Evolutionary conservation across 208 protist genomes (phyloP).

Genomic region (Lotmaria passim): DNA sequence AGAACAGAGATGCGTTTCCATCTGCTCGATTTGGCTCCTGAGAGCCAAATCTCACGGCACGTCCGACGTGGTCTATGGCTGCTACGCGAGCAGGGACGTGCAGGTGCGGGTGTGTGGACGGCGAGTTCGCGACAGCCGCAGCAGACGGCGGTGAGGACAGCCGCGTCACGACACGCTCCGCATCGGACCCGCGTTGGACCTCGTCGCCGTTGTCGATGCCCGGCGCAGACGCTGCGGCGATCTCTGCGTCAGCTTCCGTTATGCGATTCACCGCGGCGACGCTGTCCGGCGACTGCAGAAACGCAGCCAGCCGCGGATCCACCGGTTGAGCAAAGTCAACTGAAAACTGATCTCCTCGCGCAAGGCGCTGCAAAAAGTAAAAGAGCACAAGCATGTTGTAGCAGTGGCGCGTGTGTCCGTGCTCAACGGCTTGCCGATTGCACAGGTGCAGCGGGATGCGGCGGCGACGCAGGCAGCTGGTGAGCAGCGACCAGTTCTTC

Average conservation of each 20-base stretch:
- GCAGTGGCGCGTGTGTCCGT: conserved; percentile 55
- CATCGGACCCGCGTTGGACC: not conserved
- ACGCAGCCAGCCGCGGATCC: conserved; percentile 52
- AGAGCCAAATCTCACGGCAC: no score
- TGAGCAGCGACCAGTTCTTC: conserved; percentile 63
- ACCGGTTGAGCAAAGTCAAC: conserved; percentile 71
- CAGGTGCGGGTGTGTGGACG: not conserved
- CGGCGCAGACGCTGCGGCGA: not conserved
- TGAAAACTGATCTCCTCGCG: conserved; percentile 43
- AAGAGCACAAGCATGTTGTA: conserved; percentile 77
- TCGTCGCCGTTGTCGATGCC: not conserved
- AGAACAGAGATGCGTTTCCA: no score
- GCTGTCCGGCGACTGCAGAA: conserved; percentile 65
- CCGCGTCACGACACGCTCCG: conserved; percentile 5
- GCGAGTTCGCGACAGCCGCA: not conserved
- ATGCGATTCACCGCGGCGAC: conserved; percentile 35
- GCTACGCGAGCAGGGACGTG: no score
- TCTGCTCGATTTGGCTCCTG: no score
- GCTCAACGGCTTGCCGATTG: conserved; percentile 44
- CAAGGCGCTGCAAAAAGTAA: conserved; percentile 64
- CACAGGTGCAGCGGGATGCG: conserved; percentile 53
- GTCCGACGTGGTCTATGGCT: no score
- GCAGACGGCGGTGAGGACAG: conserved; percentile 22
- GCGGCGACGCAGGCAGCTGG: conserved; percentile 35
- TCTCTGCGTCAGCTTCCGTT: not conserved